Evolutionary conservation across 805 yeast genomes (phyloP).

Genomic region (Schizosaccharomyces cryophilus): DNA sequence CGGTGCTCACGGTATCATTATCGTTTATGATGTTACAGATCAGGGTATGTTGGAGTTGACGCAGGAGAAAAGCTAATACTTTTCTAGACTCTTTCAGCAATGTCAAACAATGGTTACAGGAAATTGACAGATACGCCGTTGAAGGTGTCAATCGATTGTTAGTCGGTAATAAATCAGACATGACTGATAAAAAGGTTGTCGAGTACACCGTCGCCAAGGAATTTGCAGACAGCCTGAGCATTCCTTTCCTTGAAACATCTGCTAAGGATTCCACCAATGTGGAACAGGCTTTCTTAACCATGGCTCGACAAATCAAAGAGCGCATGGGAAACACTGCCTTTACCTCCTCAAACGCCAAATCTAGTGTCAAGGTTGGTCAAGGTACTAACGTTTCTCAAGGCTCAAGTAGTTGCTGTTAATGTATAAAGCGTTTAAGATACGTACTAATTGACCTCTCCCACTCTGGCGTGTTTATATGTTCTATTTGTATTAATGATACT

Average conservation of each 20-base stretch:
- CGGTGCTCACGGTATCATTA: conserved; percentile 96
- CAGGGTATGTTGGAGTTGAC: conserved; percentile 18
- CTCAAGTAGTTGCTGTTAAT: conserved; percentile 19
- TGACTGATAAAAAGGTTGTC: conserved; percentile 79
- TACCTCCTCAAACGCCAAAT: conserved; percentile 19
- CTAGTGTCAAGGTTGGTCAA: conserved; percentile 18
- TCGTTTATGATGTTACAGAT: conserved; percentile 93
- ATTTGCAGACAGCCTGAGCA: conserved; percentile 83
- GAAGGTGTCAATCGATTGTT: conserved; percentile 88
- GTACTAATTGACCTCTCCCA: background rate
- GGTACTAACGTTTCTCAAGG: conserved; percentile 20
- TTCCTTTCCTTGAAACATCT: conserved; percentile 88
- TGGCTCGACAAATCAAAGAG: conserved; percentile 96
- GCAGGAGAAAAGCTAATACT: background rate
- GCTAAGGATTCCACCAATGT: conserved; percentile 90
- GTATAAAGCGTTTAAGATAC: background rate
- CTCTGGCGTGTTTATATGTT: background rate
- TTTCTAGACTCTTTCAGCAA: conserved; percentile 41
- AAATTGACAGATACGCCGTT: conserved; percentile 92
- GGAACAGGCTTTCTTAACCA: conserved; percentile 92
- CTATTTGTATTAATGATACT: background rate
- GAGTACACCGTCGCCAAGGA: conserved; percentile 92
- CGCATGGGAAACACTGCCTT: conserved; percentile 46
- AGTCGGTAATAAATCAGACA: conserved; percentile 91
- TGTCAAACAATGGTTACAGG: conserved; percentile 96